Conservation (phyloP, 345 rosid species). For the Theobroma cacao region DNA sequence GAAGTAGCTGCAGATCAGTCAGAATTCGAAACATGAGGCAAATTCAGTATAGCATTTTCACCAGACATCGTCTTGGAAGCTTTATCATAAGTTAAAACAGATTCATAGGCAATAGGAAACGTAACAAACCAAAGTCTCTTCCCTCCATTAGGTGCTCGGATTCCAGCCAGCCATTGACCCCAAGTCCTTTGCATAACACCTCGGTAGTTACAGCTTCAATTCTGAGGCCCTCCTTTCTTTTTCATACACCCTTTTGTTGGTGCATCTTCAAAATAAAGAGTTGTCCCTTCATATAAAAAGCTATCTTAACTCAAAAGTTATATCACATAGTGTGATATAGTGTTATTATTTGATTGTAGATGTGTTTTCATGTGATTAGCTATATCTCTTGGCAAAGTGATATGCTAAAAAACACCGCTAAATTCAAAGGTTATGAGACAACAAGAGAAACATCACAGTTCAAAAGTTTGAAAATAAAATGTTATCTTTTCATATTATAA, state of each 20-base stretch:
- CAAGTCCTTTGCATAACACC: conserved; percentile 91
- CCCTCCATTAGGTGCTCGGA: conserved; percentile 67
- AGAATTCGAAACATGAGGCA: conserved; percentile 24
- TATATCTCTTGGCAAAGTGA: too few species aligned
- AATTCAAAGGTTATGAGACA: too few species aligned
- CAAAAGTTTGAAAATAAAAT: too few species aligned
- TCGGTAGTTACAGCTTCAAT: conserved; percentile 46
- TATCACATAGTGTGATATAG: too few species aligned
- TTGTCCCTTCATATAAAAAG: too few species aligned
- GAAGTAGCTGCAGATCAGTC: not conserved
- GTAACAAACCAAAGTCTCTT: conserved; percentile 85
- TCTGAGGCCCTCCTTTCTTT: conserved; percentile 94
- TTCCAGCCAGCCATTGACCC: conserved; percentile 98
- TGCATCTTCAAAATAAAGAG: too few species aligned
- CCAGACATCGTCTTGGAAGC: conserved; percentile 82
- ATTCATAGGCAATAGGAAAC: conserved; percentile 56
- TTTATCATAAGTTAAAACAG: conserved; percentile 80
- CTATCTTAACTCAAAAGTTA: too few species aligned
- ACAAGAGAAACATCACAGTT: too few species aligned
- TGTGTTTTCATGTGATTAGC: too few species aligned
- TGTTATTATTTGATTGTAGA: too few species aligned
- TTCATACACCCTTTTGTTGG: conserved; percentile 96
- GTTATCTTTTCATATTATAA: too few species aligned
- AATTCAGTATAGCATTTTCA: conserved; percentile 55
- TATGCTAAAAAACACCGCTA: too few species aligned